These are phyloP conservation scores for Saturnispora bothae DNA, from an alignment of 805 yeast genomes.

Conservation along the genomic window DNA sequence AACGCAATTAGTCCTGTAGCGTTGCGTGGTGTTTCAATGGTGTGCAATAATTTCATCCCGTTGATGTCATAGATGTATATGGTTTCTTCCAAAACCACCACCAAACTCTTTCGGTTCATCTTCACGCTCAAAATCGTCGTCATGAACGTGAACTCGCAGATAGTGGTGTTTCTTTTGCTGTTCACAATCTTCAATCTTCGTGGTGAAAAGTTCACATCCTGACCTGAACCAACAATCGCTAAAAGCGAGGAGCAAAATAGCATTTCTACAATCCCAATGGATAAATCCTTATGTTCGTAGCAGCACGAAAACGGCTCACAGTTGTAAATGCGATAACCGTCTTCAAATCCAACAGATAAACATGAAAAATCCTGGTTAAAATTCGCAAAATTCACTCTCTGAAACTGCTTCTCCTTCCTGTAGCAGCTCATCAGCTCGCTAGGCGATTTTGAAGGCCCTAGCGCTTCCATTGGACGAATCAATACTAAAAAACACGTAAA, in stretches of 20 bases:
- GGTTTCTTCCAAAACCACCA: conserved; percentile 76
- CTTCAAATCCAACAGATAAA: conserved; percentile 60
- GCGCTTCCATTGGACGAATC: not conserved
- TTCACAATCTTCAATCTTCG: conserved; percentile 74
- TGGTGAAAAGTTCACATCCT: conserved; percentile 66
- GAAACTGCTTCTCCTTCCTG: not conserved
- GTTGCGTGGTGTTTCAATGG: conserved; percentile 56
- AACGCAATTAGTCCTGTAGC: conserved; percentile 52
- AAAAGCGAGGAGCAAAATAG: conserved; percentile 76
- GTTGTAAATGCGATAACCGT: conserved; percentile 67
- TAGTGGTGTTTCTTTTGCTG: conserved; percentile 56
- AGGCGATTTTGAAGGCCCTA: not conserved
- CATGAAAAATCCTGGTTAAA: conserved; percentile 89
- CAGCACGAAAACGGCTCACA: conserved; percentile 83
- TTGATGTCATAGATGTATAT: conserved; percentile 84
- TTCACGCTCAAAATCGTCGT: conserved; percentile 64
- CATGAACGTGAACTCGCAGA: conserved; percentile 88
- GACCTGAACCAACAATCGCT: conserved; percentile 78
- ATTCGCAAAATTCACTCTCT: conserved; percentile 31
- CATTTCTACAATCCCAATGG: conserved; percentile 78
- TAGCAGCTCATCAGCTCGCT: not conserved
- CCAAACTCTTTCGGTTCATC: conserved; percentile 72
- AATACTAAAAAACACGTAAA: not conserved
- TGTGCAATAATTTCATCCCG: conserved; percentile 73
- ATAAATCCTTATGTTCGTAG: conserved; percentile 40